Conservation (phyloP, 352 stramenopile genomes). For the Pythium vanterpoolii region DNA sequence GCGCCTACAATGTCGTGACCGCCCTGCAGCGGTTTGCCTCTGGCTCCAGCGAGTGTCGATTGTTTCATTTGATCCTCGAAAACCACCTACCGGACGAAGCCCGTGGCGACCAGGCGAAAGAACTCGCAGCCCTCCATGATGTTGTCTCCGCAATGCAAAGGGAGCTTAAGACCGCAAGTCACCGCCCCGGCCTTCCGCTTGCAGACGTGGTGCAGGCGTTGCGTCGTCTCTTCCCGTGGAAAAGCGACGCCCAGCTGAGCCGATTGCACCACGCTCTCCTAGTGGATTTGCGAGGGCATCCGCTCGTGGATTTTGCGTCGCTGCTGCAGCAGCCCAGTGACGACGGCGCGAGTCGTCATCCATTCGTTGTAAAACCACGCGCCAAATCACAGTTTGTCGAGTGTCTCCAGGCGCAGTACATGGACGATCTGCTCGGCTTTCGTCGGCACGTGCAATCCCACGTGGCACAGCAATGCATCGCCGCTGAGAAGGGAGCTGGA, state of each 20-base stretch:
- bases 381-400: slow-evolving; percentile 25
- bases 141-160: slow-evolving; percentile 44
- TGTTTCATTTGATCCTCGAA: slow-evolving; percentile 51
- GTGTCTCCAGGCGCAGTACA: slow-evolving; percentile 48
- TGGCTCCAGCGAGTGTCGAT: slow-evolving; percentile 42
- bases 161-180: slow-evolving; percentile 34
- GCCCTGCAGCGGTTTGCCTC: slow-evolving; percentile 39
- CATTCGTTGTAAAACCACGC: neutral
- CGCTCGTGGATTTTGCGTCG: slow-evolving; percentile 40
- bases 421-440: slow-evolving; percentile 60
- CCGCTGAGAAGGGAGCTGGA: neutral
- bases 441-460: slow-evolving; percentile 36
- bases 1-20: slow-evolving; percentile 55
- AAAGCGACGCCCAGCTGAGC: slow-evolving; percentile 39
- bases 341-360: slow-evolving; percentile 2
- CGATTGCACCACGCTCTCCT: slow-evolving; percentile 45
- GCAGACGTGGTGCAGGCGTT: slow-evolving; percentile 45
- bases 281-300: slow-evolving; percentile 33
- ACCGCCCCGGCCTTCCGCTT: slow-evolving; percentile 28
- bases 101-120: slow-evolving; percentile 37
- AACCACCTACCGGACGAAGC: slow-evolving; percentile 45
- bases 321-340: slow-evolving; percentile 33
- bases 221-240: slow-evolving; percentile 58
- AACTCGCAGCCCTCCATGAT: slow-evolving; percentile 47
- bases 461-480: slow-evolving; percentile 21